Evolutionary conservation across 306 rosid species (phyloP).

Genomic region (Rosa persica): DNA sequence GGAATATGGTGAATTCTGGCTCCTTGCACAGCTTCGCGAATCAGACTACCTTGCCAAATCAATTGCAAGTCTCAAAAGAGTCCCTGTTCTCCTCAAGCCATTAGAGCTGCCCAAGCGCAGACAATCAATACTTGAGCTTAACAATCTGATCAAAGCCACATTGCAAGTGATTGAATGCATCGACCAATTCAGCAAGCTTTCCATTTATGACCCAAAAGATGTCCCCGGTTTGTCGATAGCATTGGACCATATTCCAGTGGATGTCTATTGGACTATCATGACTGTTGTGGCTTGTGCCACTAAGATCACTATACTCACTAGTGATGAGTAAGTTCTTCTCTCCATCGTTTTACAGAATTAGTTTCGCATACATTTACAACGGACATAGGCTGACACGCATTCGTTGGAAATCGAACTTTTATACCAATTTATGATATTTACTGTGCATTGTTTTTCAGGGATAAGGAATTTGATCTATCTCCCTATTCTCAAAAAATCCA

Average conservation of each 20-base stretch:
- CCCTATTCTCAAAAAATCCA: conserved; percentile 48
- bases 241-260: conserved; percentile 40
- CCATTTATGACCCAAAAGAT: conserved; percentile 32
- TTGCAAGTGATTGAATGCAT: conserved; percentile 47
- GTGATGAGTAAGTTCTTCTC: conserved; percentile 38
- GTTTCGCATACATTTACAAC: background rate
- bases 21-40: conserved; percentile 43
- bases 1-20: conserved; percentile 70
- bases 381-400: too few species aligned
- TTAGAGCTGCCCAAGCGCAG: conserved; percentile 32
- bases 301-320: conserved; percentile 43
- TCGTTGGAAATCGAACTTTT: too few species aligned
- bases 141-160: conserved; percentile 41
- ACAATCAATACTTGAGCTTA: conserved; percentile 45
- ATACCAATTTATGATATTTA: background rate
- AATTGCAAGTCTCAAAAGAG: conserved; percentile 46
- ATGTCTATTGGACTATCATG: conserved; percentile 60
- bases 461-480: conserved; percentile 40
- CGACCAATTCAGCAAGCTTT: conserved; percentile 40
- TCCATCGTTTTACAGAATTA: background rate
- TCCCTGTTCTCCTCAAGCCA: conserved; percentile 46
- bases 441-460: conserved; percentile 20
- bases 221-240: conserved; percentile 42
- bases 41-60: conserved; percentile 57
- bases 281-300: conserved; percentile 44